Percentiles rank a stretch among this genome's conserved stretches.
phyloP scores from a whole-genome alignment of 805 yeast genomes.

The Kurtzmaniella cleridarum region DNA sequence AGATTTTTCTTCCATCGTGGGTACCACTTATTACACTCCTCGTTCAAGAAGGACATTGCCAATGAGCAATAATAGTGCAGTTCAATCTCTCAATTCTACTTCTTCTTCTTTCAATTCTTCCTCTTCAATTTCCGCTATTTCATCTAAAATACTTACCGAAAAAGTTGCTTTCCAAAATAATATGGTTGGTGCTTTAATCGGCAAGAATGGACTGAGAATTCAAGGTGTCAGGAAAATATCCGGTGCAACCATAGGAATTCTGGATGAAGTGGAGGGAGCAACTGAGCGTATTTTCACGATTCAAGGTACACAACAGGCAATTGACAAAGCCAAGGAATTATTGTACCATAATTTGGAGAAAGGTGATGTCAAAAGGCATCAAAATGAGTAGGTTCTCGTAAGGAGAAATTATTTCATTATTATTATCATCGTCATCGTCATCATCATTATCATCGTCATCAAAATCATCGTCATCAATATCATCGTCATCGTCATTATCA shows the following conservation, averaged over 20 bases:
- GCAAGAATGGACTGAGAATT: conserved; percentile 79
- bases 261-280: conserved; percentile 59
- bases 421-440: no score
- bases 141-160: conserved; percentile 19
- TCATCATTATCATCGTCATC: no score
- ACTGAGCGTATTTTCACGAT: conserved; percentile 68
- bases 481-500: no score
- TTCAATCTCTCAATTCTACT: conserved; percentile 2
- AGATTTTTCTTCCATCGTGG: conserved; percentile 63
- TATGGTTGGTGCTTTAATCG: conserved; percentile 85
- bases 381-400: neutral
- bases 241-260: conserved; percentile 74
- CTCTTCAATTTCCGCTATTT: conserved; percentile 1
- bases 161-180: conserved; percentile 64
- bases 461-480: no score
- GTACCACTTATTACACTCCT: conserved; percentile 62
- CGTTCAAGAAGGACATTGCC: neutral
- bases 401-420: no score
- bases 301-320: conserved; percentile 51
- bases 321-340: conserved; percentile 54
- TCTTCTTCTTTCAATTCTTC: conserved; percentile 1
- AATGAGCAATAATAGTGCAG: conserved; percentile 1
- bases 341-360: conserved; percentile 55
- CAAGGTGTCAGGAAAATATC: conserved; percentile 77
- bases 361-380: conserved; percentile 45